Evolutionary conservation across 805 yeast genomes (phyloP), one percentile per base, ranked within the genome.

Genomic region (Saccharomycopsis schoenii): DNA sequence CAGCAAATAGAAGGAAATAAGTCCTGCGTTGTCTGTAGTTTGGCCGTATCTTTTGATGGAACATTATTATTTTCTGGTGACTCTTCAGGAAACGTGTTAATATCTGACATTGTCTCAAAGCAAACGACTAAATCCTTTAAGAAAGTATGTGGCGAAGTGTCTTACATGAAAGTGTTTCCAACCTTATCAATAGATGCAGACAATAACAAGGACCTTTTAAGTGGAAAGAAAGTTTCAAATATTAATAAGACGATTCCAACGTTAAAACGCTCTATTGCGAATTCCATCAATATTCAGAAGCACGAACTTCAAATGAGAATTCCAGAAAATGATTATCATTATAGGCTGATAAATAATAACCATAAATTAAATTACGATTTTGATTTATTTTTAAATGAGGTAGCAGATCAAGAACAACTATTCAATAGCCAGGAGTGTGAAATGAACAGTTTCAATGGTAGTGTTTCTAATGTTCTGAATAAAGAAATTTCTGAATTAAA

Each of bases 31-130:
- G 81, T 88, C 1, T 81, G 89, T 0, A 73, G 81, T 47, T 65
- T 91, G 58, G 76, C 74, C 1, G 71, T 88, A 1, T 83, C 91
- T 5, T 74, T 87, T 68, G 97, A 92, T 69, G 96, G 93, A 4
- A 82, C 92, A 17, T 71, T 75, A 42, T 67, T 92, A 5, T 74
- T 87, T 2, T 81, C 90, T 5, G 97, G 97, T 41, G 96, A 89
- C 69, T 71, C 78, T 0, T 68, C 66, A n/a, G 97, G 97, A 1
- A 77, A 80, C 36, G 82, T 89, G 1, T 80, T 80, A 50, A 77
- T 85, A 0, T 80, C 85, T 66, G 97, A 93, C 71, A 76, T 85
- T 5, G 80, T 77, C 15, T 83, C 93, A 0, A 84, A 81, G 68
- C 94, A 88, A 71, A 82, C 84, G 17, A 74, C 82, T 34, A 84